Evolutionary conservation across 495 filamentous ascomycete genomes (phyloP).

Genomic region (Penicillium subrubescens): DNA sequence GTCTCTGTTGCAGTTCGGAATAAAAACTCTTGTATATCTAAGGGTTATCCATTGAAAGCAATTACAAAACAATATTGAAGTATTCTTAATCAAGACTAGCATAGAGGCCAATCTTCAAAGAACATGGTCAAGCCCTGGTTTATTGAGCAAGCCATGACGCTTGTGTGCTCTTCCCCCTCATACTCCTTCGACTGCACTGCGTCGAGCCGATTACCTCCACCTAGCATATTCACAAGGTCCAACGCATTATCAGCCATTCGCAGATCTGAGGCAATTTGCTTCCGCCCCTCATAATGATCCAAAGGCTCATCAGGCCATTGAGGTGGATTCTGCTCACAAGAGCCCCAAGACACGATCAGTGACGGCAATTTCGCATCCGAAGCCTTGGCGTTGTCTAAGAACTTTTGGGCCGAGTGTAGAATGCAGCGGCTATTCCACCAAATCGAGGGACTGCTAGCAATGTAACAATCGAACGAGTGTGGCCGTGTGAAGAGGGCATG

Average conservation of each 20-base stretch:
- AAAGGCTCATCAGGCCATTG: conserved; percentile 26
- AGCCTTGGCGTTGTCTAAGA: conserved; percentile 9
- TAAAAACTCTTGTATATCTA: background rate
- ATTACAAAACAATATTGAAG: background rate
- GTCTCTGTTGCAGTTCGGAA: background rate
- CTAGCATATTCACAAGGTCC: conserved; percentile 11
- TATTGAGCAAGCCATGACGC: conserved; percentile 27
- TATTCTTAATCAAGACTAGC: background rate
- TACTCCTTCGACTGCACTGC: conserved; percentile 39
- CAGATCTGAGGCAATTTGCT: conserved; percentile 42
- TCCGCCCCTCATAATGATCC: conserved; percentile 46
- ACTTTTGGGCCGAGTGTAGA: conserved; percentile 17
- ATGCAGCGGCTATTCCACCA: conserved; percentile 30
- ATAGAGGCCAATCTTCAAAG: conserved; percentile 28
- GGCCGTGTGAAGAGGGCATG: conserved; percentile 31
- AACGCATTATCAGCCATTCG: conserved; percentile 46
- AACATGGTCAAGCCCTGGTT: conserved; percentile 27
- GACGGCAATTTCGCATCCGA: conserved; percentile 9
- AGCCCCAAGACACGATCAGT: conserved; percentile 22
- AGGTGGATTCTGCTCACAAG: conserved; percentile 46
- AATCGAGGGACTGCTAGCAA: conserved; percentile 31
- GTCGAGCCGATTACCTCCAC: conserved; percentile 29
- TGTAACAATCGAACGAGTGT: conserved; percentile 25
- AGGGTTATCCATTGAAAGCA: background rate
- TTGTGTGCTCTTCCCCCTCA: conserved; percentile 29